These are phyloP conservation scores for Fomitopsis schrenkii DNA, from an alignment of 1,284 basidiomycete species.

Conservation along the genomic window DNA sequence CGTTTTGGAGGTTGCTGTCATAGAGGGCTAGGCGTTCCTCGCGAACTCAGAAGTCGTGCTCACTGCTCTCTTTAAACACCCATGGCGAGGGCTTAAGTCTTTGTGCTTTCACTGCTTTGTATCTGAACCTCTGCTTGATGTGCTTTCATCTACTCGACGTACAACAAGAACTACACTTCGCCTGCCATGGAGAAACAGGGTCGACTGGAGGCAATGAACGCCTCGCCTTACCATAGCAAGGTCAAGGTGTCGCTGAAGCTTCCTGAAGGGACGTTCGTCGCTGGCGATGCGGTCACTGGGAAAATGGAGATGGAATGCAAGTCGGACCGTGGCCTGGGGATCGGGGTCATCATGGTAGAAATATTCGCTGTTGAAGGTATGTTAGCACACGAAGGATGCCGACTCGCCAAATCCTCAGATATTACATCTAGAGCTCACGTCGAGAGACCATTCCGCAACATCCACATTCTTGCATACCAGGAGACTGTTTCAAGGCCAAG, in stretches of 20 bases:
- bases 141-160: not conserved
- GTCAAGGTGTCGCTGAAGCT: slow-evolving; percentile 61
- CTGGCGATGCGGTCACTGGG: slow-evolving; percentile 60
- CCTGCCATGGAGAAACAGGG: not conserved
- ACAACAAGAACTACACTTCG: not conserved
- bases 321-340: slow-evolving; percentile 66
- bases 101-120: not conserved
- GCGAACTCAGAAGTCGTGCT: not conserved
- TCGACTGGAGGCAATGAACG: slow-evolving; percentile 71
- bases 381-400: not conserved
- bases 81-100: not conserved
- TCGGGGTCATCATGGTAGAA: slow-evolving; percentile 72
- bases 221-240: slow-evolving; percentile 67
- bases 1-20: not conserved
- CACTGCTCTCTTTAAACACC: not conserved
- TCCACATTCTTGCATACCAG: slow-evolving; percentile 67
- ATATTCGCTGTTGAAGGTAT: slow-evolving; percentile 66
- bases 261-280: slow-evolving; percentile 53
- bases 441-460: slow-evolving; percentile 72
- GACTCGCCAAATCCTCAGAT: not conserved
- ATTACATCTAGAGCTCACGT: slow-evolving; percentile 53
- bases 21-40: not conserved
- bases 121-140: not conserved
- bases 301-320: slow-evolving; percentile 75
- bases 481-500: slow-evolving; percentile 71